Base-by-base conservation (phyloP, 495 filamentous ascomycete genomes). In the Penicillium angulare region DNA sequence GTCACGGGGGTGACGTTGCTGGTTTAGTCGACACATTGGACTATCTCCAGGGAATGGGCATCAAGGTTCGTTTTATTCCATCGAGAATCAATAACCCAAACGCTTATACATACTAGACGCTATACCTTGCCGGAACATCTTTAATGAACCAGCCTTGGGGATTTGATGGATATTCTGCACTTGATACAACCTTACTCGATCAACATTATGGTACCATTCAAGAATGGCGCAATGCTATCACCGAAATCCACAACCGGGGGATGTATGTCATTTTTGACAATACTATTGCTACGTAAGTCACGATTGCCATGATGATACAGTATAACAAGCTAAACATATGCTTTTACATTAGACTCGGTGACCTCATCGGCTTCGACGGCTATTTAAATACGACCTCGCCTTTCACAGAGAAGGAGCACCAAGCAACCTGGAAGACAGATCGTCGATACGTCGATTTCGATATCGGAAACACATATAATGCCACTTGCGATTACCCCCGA, bases 181-280 rank as follows among this genome's bases (percentile, higher is more conserved):
- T 88, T 34, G 86, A 89, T 55, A 77, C 86, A 34, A 88, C 86
- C 0, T 66, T 88, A 5, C 73, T 89, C 0, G 86, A 89, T 61
- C 73, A 79, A 43, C 86, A 89, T 62, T 85, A 79, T 48, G 86
- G 83, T 9, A 80, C 71, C 17, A 79, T 89, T 43, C 58, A 79
- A 27, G 62, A 68, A 31, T 89, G 86, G 86, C 79, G 83, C 53
- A 59, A 74, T 32, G 78, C 79, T 0, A 82, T 89, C 52, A 69
- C 73, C 18, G 85, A 85, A 42, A 83, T 88, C 20, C 84, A 87
- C 65, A 68, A 62, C 12, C 75, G 81, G 6, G 79, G 77, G 23
- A 88, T 89, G 84, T 87, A 84, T 64, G 83, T 88, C 29, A 63
- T 89, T 12, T 69, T 88, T 47, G 86, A 89, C 57, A 87, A 87